Percentiles rank a stretch among this genome's conserved stretches.
phyloP scores from a whole-genome alignment of 768 basidiomycete species.

The Saitozyma podzolica region DNA sequence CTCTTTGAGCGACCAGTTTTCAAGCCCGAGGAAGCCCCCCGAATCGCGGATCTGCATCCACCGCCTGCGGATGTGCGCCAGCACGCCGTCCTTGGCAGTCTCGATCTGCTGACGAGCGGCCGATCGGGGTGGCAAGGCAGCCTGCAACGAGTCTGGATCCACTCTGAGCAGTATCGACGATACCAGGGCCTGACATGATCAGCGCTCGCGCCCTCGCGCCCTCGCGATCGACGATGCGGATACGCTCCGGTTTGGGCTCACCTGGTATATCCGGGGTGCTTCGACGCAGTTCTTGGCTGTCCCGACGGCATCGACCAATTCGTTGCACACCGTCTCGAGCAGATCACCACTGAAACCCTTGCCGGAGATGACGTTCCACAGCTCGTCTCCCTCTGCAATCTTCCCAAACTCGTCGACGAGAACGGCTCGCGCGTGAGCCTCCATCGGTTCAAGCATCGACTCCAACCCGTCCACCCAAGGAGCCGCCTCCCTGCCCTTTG shows the following conservation, averaged over 20 bases:
- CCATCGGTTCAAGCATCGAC: slow-evolving; percentile 67
- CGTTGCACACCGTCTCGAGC: slow-evolving; percentile 74
- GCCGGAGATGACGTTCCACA: slow-evolving; percentile 71
- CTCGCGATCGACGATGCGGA: background rate
- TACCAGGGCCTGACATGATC: slow-evolving; percentile 63
- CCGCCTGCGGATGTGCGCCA: slow-evolving; percentile 72
- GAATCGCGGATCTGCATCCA: slow-evolving; percentile 74
- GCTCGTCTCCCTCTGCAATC: slow-evolving; percentile 69
- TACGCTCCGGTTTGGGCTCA: slow-evolving; percentile 51
- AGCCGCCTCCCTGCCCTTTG: slow-evolving; percentile 12
- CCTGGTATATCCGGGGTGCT: slow-evolving; percentile 63
- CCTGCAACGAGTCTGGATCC: slow-evolving; percentile 62
- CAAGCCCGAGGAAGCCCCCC: slow-evolving; percentile 78
- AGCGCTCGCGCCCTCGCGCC: background rate
- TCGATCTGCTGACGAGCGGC: slow-evolving; percentile 72
- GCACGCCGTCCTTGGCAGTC: slow-evolving; percentile 63
- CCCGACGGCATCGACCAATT: slow-evolving; percentile 61
- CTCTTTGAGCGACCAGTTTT: slow-evolving; percentile 84
- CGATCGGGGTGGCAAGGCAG: slow-evolving; percentile 70
- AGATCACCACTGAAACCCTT: slow-evolving; percentile 71
- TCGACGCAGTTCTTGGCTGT: slow-evolving; percentile 64
- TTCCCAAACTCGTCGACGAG: slow-evolving; percentile 63
- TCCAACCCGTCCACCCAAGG: slow-evolving; percentile 67
- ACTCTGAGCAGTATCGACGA: slow-evolving; percentile 70
- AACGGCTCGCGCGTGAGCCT: slow-evolving; percentile 65